phyloP scores from a whole-genome alignment of 345 rosid species.

The Brassica napus region Da-Ae NC_063441.1:12608501-12609000 shows the following conservation, averaged over 20 bases:
- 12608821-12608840: neutral
- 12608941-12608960: neutral
- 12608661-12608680: neutral
- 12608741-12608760: neutral
- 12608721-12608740: neutral
- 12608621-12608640: neutral
- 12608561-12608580: neutral
- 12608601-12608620: neutral
- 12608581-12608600: neutral
- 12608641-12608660: neutral
- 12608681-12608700: neutral
- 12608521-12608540: neutral
- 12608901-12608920: neutral
- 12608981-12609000: neutral
- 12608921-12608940: neutral
- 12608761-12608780: neutral
- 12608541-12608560: neutral
- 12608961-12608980: neutral
- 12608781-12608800: neutral
- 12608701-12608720: neutral
- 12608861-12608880: neutral
- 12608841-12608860: neutral
- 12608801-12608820: neutral
- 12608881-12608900: neutral
- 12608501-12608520: neutral